These are phyloP conservation scores for Suillus tomentosus DNA, from an alignment of 768 basidiomycete species.

Conservation along the genomic window DNA sequence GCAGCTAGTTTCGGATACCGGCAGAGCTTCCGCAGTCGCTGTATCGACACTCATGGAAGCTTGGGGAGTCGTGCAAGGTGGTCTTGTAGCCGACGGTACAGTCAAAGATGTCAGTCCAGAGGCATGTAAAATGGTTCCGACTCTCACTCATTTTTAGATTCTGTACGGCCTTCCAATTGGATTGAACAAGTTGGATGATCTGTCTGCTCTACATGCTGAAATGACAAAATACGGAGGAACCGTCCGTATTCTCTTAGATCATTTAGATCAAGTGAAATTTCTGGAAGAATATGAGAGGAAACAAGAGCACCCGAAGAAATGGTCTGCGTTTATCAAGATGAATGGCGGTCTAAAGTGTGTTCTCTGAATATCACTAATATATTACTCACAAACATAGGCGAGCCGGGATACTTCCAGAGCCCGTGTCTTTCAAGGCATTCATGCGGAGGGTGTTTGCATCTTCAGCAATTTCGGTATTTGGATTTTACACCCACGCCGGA, in stretches of 20 bases:
- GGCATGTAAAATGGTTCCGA: background rate
- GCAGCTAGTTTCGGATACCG: slow-evolving; percentile 59
- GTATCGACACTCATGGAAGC: slow-evolving; percentile 87
- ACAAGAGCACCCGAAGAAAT: slow-evolving; percentile 44
- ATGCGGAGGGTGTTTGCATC: slow-evolving; percentile 56
- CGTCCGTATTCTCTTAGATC: slow-evolving; percentile 73
- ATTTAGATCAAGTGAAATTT: slow-evolving; percentile 67
- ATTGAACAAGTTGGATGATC: slow-evolving; percentile 69
- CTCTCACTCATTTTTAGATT: slow-evolving; percentile 47
- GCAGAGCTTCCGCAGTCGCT: slow-evolving; percentile 61
- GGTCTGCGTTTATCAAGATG: slow-evolving; percentile 83
- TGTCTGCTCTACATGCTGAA: slow-evolving; percentile 60
- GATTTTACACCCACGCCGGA: slow-evolving; percentile 83
- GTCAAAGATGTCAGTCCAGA: slow-evolving; percentile 70
- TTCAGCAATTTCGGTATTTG: slow-evolving; percentile 61
- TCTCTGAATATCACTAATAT: background rate
- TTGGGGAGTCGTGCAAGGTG: slow-evolving; percentile 68
- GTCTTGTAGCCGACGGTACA: slow-evolving; percentile 67
- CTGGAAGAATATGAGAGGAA: slow-evolving; percentile 60
- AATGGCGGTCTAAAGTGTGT: slow-evolving; percentile 77
- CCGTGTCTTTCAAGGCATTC: slow-evolving; percentile 56
- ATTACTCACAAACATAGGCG: slow-evolving; percentile 50
- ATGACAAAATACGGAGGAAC: slow-evolving; percentile 56
- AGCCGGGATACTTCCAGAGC: slow-evolving; percentile 62
- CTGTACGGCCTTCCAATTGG: slow-evolving; percentile 78